These are phyloP conservation scores for Helicostylum pulchrum DNA, from an alignment of 192 early-diverging fungal genomes.

Conservation along the genomic window DNA sequence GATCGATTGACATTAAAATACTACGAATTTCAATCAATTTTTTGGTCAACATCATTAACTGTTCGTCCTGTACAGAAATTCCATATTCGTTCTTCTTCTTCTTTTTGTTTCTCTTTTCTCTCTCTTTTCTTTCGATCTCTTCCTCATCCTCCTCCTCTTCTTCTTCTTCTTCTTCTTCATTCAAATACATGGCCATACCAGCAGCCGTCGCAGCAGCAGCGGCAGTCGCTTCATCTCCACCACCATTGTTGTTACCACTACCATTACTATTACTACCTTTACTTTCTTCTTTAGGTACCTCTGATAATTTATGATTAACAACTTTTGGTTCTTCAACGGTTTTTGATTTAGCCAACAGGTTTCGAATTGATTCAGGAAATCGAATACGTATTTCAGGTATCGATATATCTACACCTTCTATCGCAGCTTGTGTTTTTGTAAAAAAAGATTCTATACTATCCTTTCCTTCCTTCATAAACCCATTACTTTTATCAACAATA, in stretches of 20 bases:
- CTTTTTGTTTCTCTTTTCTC: slow-evolving; percentile 39
- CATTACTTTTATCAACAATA: slow-evolving; percentile 35
- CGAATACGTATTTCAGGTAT: slow-evolving; percentile 42
- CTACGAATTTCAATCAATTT: slow-evolving; percentile 94
- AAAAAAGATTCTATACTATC: slow-evolving; percentile 38
- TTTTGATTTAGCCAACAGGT: slow-evolving; percentile 17
- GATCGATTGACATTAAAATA: slow-evolving; percentile 84
- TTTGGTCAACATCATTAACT: slow-evolving; percentile 86
- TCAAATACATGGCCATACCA: slow-evolving; percentile 17
- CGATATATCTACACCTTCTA: slow-evolving; percentile 33
- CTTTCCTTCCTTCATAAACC: slow-evolving; percentile 33
- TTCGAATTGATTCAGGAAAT: slow-evolving; percentile 34
- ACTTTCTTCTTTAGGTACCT: slow-evolving; percentile 28
- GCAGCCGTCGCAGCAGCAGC: slow-evolving; percentile 45
- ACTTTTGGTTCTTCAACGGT: slow-evolving; percentile 15
- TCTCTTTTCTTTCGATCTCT: slow-evolving; percentile 33
- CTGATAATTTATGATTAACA: slow-evolving; percentile 26
- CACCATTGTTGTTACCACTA: slow-evolving; percentile 2
- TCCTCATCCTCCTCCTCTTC: slow-evolving; percentile 15
- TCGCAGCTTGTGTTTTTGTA: slow-evolving; percentile 32
- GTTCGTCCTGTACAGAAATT: slow-evolving; percentile 63
- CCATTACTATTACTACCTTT: slow-evolving; percentile 9
- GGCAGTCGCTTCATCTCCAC: slow-evolving; percentile 23
- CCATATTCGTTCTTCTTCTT: slow-evolving; percentile 1
- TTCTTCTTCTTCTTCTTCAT: slow-evolving; percentile 9